Conservation (phyloP, 1,139 yeast genomes). For the Nakaseomyces uthaithaninus region DNA sequence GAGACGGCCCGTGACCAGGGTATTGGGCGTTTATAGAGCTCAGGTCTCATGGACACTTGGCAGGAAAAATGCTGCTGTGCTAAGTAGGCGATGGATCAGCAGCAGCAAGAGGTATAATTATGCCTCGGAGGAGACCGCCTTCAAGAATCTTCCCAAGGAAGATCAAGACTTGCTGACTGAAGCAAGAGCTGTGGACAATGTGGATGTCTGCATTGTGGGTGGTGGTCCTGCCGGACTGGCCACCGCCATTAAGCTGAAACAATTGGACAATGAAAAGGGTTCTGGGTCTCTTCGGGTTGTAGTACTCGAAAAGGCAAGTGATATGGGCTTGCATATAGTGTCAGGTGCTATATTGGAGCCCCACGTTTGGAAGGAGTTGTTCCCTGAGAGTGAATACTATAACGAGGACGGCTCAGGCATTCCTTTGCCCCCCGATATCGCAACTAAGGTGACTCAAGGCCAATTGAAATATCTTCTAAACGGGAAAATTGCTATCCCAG, state of each 20-base stretch:
- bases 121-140: constrained; percentile 27
- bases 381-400: constrained; percentile 60
- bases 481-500: constrained; percentile 44
- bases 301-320: constrained; percentile 85
- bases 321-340: constrained; percentile 83
- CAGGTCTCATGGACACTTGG: no score
- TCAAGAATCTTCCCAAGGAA: constrained; percentile 30
- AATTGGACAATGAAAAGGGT: constrained; percentile 64
- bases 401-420: constrained; percentile 49
- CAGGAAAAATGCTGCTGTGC: no score
- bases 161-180: constrained; percentile 39
- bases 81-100: background rate
- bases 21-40: constrained; percentile 1
- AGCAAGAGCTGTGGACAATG: constrained; percentile 73
- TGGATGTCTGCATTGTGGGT: constrained; percentile 92
- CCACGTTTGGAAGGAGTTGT: constrained; percentile 69
- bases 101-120: background rate
- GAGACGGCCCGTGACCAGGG: no score
- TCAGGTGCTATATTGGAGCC: constrained; percentile 96
- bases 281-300: constrained; percentile 66
- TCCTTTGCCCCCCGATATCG: constrained; percentile 70
- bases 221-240: constrained; percentile 98
- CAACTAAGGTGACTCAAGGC: constrained; percentile 62
- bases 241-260: constrained; percentile 83
- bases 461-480: constrained; percentile 60